Evolutionary conservation across 345 rosid species (phyloP), one percentile per base, ranked within the genome.

Genomic region (Geranium brycei): DNA sequence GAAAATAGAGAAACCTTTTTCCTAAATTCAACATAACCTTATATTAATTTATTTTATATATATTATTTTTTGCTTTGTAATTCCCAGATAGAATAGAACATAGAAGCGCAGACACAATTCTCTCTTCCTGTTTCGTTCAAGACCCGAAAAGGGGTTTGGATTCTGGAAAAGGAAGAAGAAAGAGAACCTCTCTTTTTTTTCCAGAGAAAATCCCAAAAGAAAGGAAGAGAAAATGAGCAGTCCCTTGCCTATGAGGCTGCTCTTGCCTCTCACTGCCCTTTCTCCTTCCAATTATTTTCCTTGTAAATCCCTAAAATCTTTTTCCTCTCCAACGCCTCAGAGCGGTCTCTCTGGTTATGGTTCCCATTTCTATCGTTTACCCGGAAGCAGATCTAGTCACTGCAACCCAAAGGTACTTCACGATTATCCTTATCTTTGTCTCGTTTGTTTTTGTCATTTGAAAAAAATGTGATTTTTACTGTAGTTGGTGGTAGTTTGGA

Each of bases 241-340:
- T 58, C 63, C 63, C 55, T 19, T 66, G 62, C 61, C 69, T 18
- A 31, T 60, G 47, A 58, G 69, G 58, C 69, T 35, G 62, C 59
- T 41, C 57, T 56, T 59, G 63, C 69, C 69, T 47, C 69, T 66
- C 63, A 4, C 56, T 12, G 5, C 62, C 35, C 8, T 47, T 11
- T 47, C 53, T 47, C 53, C 53, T 47, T 47, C 53, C 53, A 3
- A 62, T 2, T 62, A 66, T 38, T 66, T 41, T n/a, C 69, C 69
- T 17, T 66, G 19, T 15, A 66, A 11, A n/a, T 30, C 63, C 63
- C 51, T 19, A 0, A 61, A 47, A 35, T 10, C 28, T 62, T 57
- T 66, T 14, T 19, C 0, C 58, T 17, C 17, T 41, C 51, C 16
- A n/a, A 8, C 62, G 2, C 23, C 32, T 40, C 17, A 3, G 7